Evolutionary conservation across 306 rosid species (phyloP), one percentile per base, ranked within the genome.

Genomic region (Leucaena leucocephala): DNA sequence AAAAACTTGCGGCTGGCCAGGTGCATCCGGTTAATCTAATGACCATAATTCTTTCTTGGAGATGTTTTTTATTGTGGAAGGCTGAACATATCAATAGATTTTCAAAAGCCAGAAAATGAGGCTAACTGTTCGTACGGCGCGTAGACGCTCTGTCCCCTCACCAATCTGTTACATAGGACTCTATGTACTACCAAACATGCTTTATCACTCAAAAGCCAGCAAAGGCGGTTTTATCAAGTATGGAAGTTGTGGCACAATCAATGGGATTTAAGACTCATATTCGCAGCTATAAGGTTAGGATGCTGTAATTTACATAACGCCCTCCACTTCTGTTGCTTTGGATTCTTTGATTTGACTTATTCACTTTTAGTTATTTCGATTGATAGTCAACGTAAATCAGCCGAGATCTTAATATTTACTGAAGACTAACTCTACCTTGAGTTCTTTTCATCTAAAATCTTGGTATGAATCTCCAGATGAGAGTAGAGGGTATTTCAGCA

Each of bases 191-290:
- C 78, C 97, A 88, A 65, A 91, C 98, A 46, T 97, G 97, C 81
- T 93, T 93, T 72, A 82, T 93, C 80, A 85, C 95, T 75, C 93
- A 87, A 76, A 93, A 93, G 89, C 98, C 98, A 63, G 97, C 95
- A 36, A 93, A 91, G 86, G 95, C 91, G 59, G 87, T 90, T 75
- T 64, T 93, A 54, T 91, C 97, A 13, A 91, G 92, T 78, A 88
- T 93, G 98, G 98, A 93, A 87, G 98, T 93, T 71, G 95, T 93
- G 78, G 93, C 97, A 10, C 97, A 91, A 70, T 90, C 98, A 64
- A 90, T 93, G 98, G 97, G 98, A 69, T 93, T 85, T 76, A 93
- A 93, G 90, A 93, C 97, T 0, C 98, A 91, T 74, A 93, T 85
- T 69, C 95, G 98, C 83, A 93, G 91, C 83, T 93, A 78, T 78